Evolutionary conservation across 2,329 filamentous ascomycete genomes (phyloP), one percentile per base, ranked within the genome.

Genomic region (Hypoxylon sp.): DNA sequence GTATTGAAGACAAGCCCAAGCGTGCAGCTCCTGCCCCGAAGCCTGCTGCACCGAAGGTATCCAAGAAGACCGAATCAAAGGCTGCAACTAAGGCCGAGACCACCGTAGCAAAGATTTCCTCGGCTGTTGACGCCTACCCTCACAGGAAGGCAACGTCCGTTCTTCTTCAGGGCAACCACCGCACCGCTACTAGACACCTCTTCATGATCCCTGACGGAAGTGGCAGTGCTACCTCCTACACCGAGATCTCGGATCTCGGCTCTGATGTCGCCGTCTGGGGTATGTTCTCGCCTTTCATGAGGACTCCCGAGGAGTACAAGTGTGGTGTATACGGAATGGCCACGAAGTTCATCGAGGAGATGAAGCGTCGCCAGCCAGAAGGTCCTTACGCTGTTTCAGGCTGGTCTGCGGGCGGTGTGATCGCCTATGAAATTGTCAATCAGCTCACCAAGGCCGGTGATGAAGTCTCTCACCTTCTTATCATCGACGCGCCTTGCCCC

Each of bases 351-450:
- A 86, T 92, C 42, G 81, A 84, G 3, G 91, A 93, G 79, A 91
- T 93, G 79, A 90, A 89, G 79, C 87, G 88, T 4, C 89, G 91
- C 55, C 91, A 93, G 79, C 88, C 91, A 2, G 75, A 82, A 21
- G 92, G 92, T 0, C 89, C 90, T 0, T 93, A 92, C 79, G 85
- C 86, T 55, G 79, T 93, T 0, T 87, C 88, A 15, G 92, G 92
- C 24, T 94, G 91, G 92, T 92, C 88, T n/a, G 91, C 91, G 1
- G 92, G 92, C 27, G 91, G 92, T 37, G 90, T 93, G 52, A 89
- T 90, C 65, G 90, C 91, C 46, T 93, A 88, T 74, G 89, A 92
- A 72, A 88, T 89, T 8, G 86, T 88, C 15, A 85, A 86, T 59
- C 87, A 90, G 69, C 83, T 92, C 15, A 84, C 84, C 64, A 83